Evolutionary conservation across 257 asterid species (phyloP).

Genomic region (Plectranthus barbatus): DNA sequence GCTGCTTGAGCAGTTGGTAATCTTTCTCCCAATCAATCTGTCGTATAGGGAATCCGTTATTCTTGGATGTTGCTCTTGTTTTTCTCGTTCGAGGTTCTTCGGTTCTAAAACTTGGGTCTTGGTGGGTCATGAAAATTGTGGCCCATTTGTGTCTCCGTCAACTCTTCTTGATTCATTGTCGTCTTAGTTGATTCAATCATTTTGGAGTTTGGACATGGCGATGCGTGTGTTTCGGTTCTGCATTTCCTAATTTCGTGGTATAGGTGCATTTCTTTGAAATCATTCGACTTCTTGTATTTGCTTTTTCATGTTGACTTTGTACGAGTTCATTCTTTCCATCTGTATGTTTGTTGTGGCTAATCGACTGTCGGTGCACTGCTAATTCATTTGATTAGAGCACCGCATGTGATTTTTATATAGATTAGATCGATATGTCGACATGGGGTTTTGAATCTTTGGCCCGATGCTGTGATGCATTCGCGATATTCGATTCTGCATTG

Average conservation of each 20-base stretch:
- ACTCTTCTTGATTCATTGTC: background rate
- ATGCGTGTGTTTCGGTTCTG: background rate
- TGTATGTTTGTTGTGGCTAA: background rate
- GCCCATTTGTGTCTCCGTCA: conserved; percentile 5
- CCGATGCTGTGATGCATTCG: background rate
- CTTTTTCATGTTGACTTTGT: conserved; percentile 17
- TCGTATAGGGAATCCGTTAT: background rate
- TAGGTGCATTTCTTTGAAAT: background rate
- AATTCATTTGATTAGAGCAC: background rate
- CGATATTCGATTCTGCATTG: conserved; percentile 6
- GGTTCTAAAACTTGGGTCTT: background rate
- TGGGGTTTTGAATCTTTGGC: conserved; percentile 10
- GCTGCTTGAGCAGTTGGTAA: conserved; percentile 18
- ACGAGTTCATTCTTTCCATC: background rate
- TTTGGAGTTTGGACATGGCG: background rate
- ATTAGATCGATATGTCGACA: background rate
- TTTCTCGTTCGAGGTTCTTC: conserved; percentile 1
- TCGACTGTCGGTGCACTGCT: background rate
- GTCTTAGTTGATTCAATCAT: background rate
- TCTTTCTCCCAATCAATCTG: background rate
- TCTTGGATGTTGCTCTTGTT: background rate
- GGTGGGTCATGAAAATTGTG: conserved; percentile 14
- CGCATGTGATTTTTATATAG: background rate
- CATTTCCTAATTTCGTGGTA: background rate
- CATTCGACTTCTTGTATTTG: background rate